Percentiles rank a stretch among this genome's conserved stretches.
Evolutionary conservation across 768 basidiomycete genomes (phyloP).

Genomic region (Tylopilus subfusipes): DNA sequence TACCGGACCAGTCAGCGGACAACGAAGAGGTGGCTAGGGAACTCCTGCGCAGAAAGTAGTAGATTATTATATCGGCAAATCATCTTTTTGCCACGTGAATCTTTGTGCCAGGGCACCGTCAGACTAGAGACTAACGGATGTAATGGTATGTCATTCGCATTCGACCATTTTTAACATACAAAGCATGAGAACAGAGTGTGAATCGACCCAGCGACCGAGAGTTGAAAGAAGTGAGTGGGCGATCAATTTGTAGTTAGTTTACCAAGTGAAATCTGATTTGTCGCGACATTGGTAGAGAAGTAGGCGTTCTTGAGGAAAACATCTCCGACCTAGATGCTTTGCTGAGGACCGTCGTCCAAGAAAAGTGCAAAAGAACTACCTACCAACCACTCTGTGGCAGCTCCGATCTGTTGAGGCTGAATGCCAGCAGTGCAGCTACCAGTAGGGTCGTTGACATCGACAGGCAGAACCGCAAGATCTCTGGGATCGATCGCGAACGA

Average conservation of each 20-base stretch:
- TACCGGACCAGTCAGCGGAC: slow-evolving; percentile 65
- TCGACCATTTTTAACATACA: background rate
- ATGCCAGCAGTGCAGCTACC: slow-evolving; percentile 75
- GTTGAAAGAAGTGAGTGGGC: background rate
- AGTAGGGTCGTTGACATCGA: slow-evolving; percentile 45
- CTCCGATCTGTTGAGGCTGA: slow-evolving; percentile 56
- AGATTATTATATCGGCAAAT: background rate
- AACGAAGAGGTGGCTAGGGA: slow-evolving; percentile 70
- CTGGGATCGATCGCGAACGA: slow-evolving; percentile 61
- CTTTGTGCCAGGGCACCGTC: background rate
- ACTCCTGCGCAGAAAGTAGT: slow-evolving; percentile 53
- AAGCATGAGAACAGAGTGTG: background rate
- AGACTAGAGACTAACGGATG: background rate
- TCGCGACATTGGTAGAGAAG: slow-evolving; percentile 58
- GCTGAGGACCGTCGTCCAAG: background rate
- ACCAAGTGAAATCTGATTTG: slow-evolving; percentile 60
- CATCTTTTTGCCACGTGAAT: background rate
- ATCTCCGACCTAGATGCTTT: slow-evolving; percentile 48
- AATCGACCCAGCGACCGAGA: slow-evolving; percentile 11
- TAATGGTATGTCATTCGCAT: slow-evolving; percentile 1
- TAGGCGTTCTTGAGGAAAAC: slow-evolving; percentile 78
- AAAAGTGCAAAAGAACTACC: slow-evolving; percentile 25
- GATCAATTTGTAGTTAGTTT: slow-evolving; percentile 39
- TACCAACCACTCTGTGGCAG: slow-evolving; percentile 64
- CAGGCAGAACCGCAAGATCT: slow-evolving; percentile 59